Evolutionary conservation across 2,329 filamentous ascomycete species (phyloP).

Genomic region (Xylariales sp.): DNA sequence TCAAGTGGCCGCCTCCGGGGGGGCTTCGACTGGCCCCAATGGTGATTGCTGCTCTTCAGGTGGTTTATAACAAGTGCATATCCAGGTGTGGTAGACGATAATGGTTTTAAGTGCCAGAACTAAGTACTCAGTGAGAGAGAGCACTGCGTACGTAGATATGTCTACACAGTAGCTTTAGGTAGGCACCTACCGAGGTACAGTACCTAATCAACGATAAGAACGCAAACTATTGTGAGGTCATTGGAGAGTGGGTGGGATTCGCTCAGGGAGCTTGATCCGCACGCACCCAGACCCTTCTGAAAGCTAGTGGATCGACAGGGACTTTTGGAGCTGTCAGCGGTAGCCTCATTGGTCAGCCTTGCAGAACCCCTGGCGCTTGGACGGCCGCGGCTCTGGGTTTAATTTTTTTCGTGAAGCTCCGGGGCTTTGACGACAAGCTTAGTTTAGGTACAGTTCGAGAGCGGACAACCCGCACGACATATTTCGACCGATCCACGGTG

Average conservation of each 20-base stretch:
- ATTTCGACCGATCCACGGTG: no score
- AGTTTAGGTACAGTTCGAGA: no score
- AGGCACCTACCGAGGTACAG: no score
- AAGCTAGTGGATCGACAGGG: slow-evolving; percentile 4
- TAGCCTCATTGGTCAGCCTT: slow-evolving; percentile 6
- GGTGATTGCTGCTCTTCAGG: neutral
- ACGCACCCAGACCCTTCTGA: slow-evolving; percentile 1
- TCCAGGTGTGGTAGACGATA: no score
- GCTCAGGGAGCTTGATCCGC: slow-evolving; percentile 1
- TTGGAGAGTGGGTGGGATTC: slow-evolving; percentile 6
- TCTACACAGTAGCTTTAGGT: no score
- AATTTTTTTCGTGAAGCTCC: slow-evolving; percentile 6
- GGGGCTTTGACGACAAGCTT: no score
- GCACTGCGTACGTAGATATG: no score
- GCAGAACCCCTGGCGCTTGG: neutral
- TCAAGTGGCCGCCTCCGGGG: neutral
- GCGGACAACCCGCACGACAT: no score
- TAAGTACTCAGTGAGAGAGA: no score
- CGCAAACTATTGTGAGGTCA: slow-evolving; percentile 9
- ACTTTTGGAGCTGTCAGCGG: neutral
- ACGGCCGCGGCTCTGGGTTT: slow-evolving; percentile 1
- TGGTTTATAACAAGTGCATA: no score
- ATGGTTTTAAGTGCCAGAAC: no score
- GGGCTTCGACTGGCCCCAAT: neutral
- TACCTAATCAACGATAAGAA: no score